A percentile compares a stretch with the other conserved stretches of the same genome.
These are phyloP conservation scores for Penicillium mononematosum DNA, from an alignment of 495 filamentous ascomycete species.

Conservation along the genomic window DNA sequence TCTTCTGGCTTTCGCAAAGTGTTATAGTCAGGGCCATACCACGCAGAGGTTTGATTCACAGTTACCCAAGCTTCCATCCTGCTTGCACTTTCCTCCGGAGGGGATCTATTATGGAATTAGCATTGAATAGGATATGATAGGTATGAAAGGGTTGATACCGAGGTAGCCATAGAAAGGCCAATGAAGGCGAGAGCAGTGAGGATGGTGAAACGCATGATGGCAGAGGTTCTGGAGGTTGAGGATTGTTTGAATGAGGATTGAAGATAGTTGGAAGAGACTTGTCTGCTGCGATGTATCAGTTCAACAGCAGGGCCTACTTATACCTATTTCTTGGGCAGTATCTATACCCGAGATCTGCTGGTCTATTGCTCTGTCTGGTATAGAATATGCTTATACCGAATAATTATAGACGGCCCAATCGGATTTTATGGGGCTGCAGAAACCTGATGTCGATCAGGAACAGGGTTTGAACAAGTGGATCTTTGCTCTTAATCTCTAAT, in stretches of 20 bases:
- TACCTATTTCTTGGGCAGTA: not conserved
- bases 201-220: conserved; percentile 13
- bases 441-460: not conserved
- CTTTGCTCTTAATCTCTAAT: conserved; percentile 25
- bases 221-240: not conserved
- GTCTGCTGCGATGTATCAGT: not conserved
- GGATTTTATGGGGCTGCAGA: conserved; percentile 1
- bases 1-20: not conserved
- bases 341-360: not conserved
- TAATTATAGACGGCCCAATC: not conserved
- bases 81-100: conserved; percentile 14
- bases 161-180: conserved; percentile 6
- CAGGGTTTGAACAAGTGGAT: not conserved
- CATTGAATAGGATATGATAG: not conserved
- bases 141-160: not conserved
- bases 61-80: conserved; percentile 17
- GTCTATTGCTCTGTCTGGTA: not conserved
- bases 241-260: not conserved
- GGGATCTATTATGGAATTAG: conserved; percentile 10
- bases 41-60: conserved; percentile 12
- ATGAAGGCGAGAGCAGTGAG: conserved; percentile 11
- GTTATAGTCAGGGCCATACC: not conserved
- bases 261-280: not conserved
- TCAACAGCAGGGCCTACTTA: not conserved
- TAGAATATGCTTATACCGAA: not conserved